Conservation (phyloP, 106 monocot species). For the Dendrobium chrysotoxum region DNA sequence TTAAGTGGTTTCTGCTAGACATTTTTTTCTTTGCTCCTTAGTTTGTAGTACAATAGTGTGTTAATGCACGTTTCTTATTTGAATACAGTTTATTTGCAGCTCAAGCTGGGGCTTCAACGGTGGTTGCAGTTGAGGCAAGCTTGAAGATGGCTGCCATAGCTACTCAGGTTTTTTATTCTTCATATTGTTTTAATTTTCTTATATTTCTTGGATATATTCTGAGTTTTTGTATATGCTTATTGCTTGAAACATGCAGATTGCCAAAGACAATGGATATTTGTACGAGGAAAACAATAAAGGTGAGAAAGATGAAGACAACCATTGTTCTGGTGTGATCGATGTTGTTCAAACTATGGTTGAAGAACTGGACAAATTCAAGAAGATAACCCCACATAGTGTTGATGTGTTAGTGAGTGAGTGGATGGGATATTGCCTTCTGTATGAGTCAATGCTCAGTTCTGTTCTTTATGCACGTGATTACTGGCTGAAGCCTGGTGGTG, state of each 20-base stretch:
- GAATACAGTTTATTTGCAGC: slow-evolving; percentile 87
- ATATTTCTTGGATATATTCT: not conserved
- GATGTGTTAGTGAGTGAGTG: slow-evolving; percentile 96
- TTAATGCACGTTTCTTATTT: not conserved
- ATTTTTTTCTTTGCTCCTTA: not conserved
- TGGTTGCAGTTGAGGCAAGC: slow-evolving; percentile 95
- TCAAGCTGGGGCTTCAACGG: slow-evolving; percentile 87
- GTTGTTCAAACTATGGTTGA: slow-evolving; percentile 88
- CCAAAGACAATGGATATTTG: slow-evolving; percentile 62
- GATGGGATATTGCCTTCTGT: slow-evolving; percentile 99
- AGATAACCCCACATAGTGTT: slow-evolving; percentile 55
- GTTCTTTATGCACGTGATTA: slow-evolving; percentile 92
- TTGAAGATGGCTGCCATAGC: slow-evolving; percentile 82
- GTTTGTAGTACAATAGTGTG: not conserved
- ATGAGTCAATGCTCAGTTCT: slow-evolving; percentile 89
- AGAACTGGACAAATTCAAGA: slow-evolving; percentile 58
- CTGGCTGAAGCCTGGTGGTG: slow-evolving; percentile 90
- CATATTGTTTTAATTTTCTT: not conserved
- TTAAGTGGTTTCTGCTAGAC: not conserved
- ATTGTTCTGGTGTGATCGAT: slow-evolving; percentile 36
- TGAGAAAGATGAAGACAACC: slow-evolving; percentile 14
- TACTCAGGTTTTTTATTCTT: slow-evolving; percentile 40
- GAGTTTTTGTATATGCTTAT: slow-evolving; percentile 1
- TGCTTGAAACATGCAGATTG: slow-evolving; percentile 41
- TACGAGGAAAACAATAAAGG: slow-evolving; percentile 9